Base-by-base conservation (phyloP, 805 yeast species). In the Candida quercuum region DNA sequence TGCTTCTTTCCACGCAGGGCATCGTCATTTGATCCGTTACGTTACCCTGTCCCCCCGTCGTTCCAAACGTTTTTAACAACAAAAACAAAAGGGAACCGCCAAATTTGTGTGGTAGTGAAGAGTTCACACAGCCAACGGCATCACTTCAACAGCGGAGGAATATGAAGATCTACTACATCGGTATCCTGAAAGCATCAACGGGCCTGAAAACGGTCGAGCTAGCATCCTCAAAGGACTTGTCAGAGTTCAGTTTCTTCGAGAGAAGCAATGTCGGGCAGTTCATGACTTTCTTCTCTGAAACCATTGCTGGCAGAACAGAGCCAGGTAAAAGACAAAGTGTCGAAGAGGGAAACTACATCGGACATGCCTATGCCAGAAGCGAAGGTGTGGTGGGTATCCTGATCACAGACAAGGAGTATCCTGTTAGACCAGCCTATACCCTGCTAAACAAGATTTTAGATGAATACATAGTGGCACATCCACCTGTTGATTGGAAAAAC, bases 381-480 rank as follows among this genome's bases (percentile, higher is more conserved):
- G 98, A 93, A 61, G 98, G 97, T 4, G 57, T 91, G 25, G 84
- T 95, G 17, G 96, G 95, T 45, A 95, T 93, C 24, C 65, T 93
- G 43, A 85, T 93, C 60, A 78, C 96, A 32, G 99, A 93, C 61
- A 85, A 86, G 60, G 97, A 91, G 50, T 93, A 93, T 63, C 99
- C 98, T 3, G 91, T 87, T 23, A 76, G 99, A 59, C 98, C 96
- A 12, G 98, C 97, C 1, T 91, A 87, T 64, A 86, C 97, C 2
- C 69, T 93, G 42, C 73, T 93, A 54, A 91, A 91, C 72, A 91
- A 87, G 65, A 68, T 91, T 17, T 70, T 87, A 49, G 99, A 93
- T 52, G 98, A 91, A 61, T 93, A 86, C 63, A 66, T 91, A 38
- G 70, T 89, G 11, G 78, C 81, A 45, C 88, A 85, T 59, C 95